Conservation (phyloP, 345 rosid genomes). For the Ricinus communis region DNA sequence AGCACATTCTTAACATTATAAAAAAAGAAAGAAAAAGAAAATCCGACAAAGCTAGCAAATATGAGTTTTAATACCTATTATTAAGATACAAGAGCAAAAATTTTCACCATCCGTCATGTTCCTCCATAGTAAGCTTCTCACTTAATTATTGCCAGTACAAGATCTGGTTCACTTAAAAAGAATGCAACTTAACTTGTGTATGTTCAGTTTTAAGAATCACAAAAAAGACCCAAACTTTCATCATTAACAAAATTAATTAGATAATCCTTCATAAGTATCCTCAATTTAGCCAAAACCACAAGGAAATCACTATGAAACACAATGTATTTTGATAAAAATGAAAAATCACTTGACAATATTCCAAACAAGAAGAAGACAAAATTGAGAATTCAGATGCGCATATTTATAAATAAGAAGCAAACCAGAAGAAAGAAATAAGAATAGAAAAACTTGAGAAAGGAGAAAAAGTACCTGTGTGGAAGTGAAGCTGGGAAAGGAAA, state of each 20-base stretch:
- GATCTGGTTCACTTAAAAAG: neutral
- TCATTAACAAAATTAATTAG: neutral
- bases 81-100: neutral
- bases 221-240: neutral
- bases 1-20: too few relatives aligned
- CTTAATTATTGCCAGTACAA: neutral
- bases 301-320: neutral
- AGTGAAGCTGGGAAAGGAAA: slow-evolving; percentile 42
- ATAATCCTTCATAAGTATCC: neutral
- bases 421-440: neutral
- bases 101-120: neutral
- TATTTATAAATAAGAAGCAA: neutral
- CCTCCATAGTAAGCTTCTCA: neutral
- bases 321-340: neutral
- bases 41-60: neutral
- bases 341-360: neutral
- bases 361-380: neutral
- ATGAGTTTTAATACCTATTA: neutral
- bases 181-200: neutral
- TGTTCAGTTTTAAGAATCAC: too few relatives aligned
- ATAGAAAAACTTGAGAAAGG: neutral
- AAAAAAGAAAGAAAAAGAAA: too few relatives aligned
- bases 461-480: slow-evolving; percentile 40
- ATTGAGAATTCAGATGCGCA: neutral
- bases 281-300: neutral